These are phyloP conservation scores for Tetrahymena thermophila DNA, from an alignment of 73 alveolate genomes.

Conservation along the genomic window DNA sequence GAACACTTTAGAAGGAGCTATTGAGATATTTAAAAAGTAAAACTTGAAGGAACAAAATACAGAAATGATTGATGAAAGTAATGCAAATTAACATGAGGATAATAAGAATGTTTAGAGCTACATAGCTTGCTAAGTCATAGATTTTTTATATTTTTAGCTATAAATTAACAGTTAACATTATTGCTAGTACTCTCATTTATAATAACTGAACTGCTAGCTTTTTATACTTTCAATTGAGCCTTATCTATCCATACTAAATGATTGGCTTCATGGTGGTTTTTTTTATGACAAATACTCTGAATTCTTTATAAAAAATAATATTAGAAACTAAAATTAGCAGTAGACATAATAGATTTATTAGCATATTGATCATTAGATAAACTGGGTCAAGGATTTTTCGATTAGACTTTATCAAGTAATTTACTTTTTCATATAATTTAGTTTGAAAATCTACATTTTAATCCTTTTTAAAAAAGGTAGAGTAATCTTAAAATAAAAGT, in stretches of 20 bases:
- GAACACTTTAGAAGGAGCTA: neutral
- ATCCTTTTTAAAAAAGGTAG: neutral
- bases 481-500: neutral
- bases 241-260: neutral
- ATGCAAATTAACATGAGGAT: neutral
- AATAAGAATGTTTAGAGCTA: neutral
- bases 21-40: neutral
- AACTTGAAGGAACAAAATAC: neutral
- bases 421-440: neutral
- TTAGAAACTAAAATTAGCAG: neutral
- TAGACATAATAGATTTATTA: neutral
- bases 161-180: neutral
- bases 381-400: neutral
- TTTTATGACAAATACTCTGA: neutral
- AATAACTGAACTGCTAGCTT: neutral
- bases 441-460: neutral
- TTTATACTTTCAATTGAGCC: neutral
- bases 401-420: neutral
- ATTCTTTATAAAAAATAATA: neutral
- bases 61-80: neutral
- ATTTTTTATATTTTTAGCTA: neutral
- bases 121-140: neutral
- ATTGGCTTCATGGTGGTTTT: neutral
- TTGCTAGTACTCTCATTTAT: neutral
- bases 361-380: neutral